phyloP scores from a whole-genome alignment of 257 asterid species.

The Gynochthodes officinalis region DNA sequence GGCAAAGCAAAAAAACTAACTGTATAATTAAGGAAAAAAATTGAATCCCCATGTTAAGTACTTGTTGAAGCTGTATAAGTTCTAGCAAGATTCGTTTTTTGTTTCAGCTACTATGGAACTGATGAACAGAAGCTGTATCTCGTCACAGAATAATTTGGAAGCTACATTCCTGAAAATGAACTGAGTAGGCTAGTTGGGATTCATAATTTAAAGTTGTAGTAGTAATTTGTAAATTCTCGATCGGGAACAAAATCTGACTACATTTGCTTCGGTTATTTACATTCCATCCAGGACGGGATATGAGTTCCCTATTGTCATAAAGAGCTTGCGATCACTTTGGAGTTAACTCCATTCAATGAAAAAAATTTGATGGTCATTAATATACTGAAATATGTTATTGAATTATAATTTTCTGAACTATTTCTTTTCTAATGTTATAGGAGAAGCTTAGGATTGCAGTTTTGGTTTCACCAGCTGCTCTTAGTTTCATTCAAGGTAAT shows the following conservation, averaged over 20 bases:
- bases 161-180: too few relatives aligned
- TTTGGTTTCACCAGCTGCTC: conserved; percentile 84
- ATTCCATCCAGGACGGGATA: not conserved
- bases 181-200: not conserved
- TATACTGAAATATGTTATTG: not conserved
- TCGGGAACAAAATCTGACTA: not conserved
- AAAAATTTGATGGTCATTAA: not conserved
- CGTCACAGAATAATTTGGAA: not conserved
- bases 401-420: conserved; percentile 6
- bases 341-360: not conserved
- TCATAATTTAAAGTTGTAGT: not conserved
- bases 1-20: not conserved
- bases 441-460: conserved; percentile 88
- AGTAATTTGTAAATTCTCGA: not conserved
- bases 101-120: not conserved
- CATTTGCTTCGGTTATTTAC: not conserved
- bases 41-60: not conserved
- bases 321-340: not conserved
- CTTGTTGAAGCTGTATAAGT: not conserved
- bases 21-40: not conserved
- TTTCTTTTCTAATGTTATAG: conserved; percentile 36
- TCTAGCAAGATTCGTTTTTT: not conserved
- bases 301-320: not conserved
- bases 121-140: not conserved
- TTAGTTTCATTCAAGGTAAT: conserved; percentile 75